Evolutionary conservation across 225 moss, liverwort and hornwort species (phyloP), one percentile per base, ranked within the genome.

Genomic region (Marchantia paleacea): DNA sequence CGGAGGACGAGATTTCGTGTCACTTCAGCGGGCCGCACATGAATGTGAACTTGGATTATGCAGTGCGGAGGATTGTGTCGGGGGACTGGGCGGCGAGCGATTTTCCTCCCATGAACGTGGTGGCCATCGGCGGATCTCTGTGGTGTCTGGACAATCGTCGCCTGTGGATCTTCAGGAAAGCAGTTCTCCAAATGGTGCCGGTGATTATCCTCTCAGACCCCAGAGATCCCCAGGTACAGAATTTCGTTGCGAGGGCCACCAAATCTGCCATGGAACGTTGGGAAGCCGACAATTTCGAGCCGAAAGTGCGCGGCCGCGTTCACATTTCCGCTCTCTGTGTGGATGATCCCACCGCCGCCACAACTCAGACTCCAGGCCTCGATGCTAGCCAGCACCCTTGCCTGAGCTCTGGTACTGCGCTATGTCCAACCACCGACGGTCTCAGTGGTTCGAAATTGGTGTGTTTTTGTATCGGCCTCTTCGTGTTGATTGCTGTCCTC

Each of bases 131-230:
- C 19, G 66, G 66, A 19, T 10, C 22, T 19, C 66, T 67, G 20
- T 67, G 66, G 66, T 67, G 66, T 28, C 26, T 67, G 20, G 24
- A 67, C 66, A 67, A 67, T 28, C 66, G 66, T 7, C 66, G 66
- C 20, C 66, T 67, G 2, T 67, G 66, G 66, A 1, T 19, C 3
- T 67, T 67, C 66, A 67, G 26, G 66, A 67, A 25, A 67, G 66
- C 66, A 16, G 66, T n/a, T 10, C n/a, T 67, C 12, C 18, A 10
- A 3, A 67, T 24, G 26, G 66, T 28, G 66, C n/a, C n/a, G 12
- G 66, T 67, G 19, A 25, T 28, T 8, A 67, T 67, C 24, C 22
- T 67, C 18, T 67, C 66, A 5, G 66, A 67, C 24, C 66, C 66
- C 24, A 67, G 66, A 25, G 66, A 67, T 24, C 26, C 20, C 11